Evolutionary conservation across 495 filamentous ascomycete genomes (phyloP), one percentile per base, ranked within the genome.

Genomic region (Usnea hakonensis): DNA sequence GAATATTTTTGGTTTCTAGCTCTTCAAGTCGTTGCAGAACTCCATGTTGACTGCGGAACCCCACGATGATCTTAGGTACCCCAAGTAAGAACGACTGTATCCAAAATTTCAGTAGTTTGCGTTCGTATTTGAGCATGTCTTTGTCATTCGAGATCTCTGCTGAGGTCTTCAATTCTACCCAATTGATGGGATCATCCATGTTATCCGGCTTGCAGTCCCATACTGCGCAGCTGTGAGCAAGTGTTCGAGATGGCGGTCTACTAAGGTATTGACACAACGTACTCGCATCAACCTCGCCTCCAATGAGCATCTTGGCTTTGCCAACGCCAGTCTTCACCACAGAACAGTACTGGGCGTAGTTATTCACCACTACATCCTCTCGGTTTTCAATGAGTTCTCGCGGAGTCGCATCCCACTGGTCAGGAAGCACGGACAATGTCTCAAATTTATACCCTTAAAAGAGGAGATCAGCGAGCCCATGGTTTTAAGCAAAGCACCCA

Each of bases 271-370:
- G 26, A 55, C 30, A 44, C 32, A 44, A 75, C 83, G 61, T 81
- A 88, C 89, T 80, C 1, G 89, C 90, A 75, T 99, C 94, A 13
- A 99, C 93, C 73, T 99, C 94, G 10, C 94, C 94, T n/a, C 91
- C 94, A 3, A 98, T 76, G 38, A 95, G 76, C 63, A 97, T 68
- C 17, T 78, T 78, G 0, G 80, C 76, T 56, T 83, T 84, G 0
- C 90, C 92, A 60, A 97, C 86, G 7, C 89, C 89, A 0, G 91
- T 96, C 26, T 85, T 85, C 19, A 95, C 91, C 17, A 98, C 84
- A 1, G 91, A 96, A 73, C 94, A 98, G 75, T 95, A 96, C 66
- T 97, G 94, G 10, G 88, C 87, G 65, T 90, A 81, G 69, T 97
- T 97, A 67, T 84, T 90, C 38, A 96, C 91, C 3, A 86, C 62